These are phyloP conservation scores for Dissophora globulifera DNA, from an alignment of 192 early-diverging fungal genomes.

Conservation along the genomic window DNA sequence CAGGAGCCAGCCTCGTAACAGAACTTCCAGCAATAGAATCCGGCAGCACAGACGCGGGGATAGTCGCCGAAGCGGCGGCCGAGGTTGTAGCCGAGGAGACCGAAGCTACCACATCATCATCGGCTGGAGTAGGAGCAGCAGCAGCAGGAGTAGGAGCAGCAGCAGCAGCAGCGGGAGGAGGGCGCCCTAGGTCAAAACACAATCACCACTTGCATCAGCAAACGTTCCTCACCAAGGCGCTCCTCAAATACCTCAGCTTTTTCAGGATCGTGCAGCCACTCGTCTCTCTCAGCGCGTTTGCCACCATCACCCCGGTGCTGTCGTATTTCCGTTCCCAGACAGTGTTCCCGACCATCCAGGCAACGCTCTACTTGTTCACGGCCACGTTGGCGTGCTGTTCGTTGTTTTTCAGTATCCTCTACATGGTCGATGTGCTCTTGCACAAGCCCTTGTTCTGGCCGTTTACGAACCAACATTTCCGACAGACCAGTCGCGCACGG, in stretches of 20 bases:
- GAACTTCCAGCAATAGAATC: no score
- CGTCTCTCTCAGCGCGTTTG: slow-evolving; percentile 22
- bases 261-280: slow-evolving; percentile 41
- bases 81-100: not conserved
- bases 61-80: no score
- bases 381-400: slow-evolving; percentile 35
- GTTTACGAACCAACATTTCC: slow-evolving; percentile 41
- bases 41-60: no score
- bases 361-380: slow-evolving; percentile 43
- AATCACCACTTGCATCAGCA: slow-evolving; percentile 7
- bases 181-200: not conserved
- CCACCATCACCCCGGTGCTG: slow-evolving; percentile 42
- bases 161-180: not conserved
- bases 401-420: slow-evolving; percentile 36
- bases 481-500: slow-evolving; percentile 27
- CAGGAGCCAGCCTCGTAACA: no score
- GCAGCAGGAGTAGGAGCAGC: not conserved
- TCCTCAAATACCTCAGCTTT: slow-evolving; percentile 37
- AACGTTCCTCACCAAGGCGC: slow-evolving; percentile 36
- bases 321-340: slow-evolving; percentile 41
- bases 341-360: slow-evolving; percentile 45
- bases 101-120: slow-evolving; percentile 11
- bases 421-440: slow-evolving; percentile 33
- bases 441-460: slow-evolving; percentile 51
- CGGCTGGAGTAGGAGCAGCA: slow-evolving; percentile 1